phyloP scores from a whole-genome alignment of 2,329 filamentous ascomycete species.

The Fusarium sp. region DNA sequence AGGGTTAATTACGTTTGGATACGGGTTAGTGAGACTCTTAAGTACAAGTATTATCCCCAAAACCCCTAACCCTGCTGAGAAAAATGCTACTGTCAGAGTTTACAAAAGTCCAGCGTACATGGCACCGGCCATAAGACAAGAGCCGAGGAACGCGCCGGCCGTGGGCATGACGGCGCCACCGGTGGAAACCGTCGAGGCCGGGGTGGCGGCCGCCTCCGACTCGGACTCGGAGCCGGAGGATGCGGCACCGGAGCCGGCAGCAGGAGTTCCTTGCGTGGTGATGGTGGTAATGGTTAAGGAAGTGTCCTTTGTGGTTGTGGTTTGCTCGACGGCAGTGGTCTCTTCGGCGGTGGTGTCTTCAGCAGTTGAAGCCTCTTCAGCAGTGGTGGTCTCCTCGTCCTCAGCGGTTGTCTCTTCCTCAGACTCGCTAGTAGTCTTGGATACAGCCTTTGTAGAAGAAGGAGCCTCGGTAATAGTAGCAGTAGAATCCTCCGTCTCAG shows the following conservation, averaged over 20 bases:
- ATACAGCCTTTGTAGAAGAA: conserved; percentile 19
- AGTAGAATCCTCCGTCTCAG: conserved; percentile 7
- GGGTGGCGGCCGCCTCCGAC: conserved; percentile 29
- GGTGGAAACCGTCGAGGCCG: conserved; percentile 32
- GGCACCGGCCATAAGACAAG: conserved; percentile 42
- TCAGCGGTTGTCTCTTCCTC: conserved; percentile 10
- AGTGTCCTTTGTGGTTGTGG: conserved; percentile 13
- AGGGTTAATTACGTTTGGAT: conserved; percentile 32
- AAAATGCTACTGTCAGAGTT: background rate
- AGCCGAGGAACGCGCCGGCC: conserved; percentile 40
- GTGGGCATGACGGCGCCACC: conserved; percentile 42
- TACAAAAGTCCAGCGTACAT: conserved; percentile 46
- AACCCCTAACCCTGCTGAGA: background rate
- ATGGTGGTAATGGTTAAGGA: conserved; percentile 22
- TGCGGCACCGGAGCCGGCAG: conserved; percentile 18
- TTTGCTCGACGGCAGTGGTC: conserved; percentile 4
- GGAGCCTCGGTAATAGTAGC: conserved; percentile 36
- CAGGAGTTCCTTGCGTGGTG: conserved; percentile 13
- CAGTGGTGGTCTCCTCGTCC: conserved; percentile 2
- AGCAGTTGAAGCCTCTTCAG: background rate
- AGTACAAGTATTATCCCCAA: background rate
- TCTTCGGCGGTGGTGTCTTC: conserved; percentile 6
- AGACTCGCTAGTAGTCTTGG: background rate
- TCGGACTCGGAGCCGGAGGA: conserved; percentile 32
- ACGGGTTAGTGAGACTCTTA: conserved; percentile 10